Evolutionary conservation across 495 filamentous ascomycete genomes (phyloP).

Genomic region (Haplographium delicatum): DNA sequence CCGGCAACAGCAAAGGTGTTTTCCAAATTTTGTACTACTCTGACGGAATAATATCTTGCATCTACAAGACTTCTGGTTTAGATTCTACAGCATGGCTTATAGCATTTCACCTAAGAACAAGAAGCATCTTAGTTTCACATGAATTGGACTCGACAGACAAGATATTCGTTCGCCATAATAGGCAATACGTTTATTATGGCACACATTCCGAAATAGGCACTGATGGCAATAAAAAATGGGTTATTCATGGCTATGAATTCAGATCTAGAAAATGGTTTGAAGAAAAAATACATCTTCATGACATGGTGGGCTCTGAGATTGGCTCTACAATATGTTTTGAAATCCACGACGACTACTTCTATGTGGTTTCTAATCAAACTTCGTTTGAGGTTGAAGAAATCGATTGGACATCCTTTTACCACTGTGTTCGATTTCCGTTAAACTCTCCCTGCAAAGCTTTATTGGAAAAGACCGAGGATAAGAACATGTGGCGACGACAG

Average conservation of each 20-base stretch:
- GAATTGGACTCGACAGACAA: slow-evolving; percentile 43
- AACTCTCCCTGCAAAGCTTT: slow-evolving; percentile 28
- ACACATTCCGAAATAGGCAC: slow-evolving; percentile 47
- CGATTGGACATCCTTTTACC: slow-evolving; percentile 68
- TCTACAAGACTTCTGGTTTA: slow-evolving; percentile 36
- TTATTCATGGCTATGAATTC: slow-evolving; percentile 50
- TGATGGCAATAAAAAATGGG: slow-evolving; percentile 56
- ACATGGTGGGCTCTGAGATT: slow-evolving; percentile 58
- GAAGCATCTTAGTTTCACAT: slow-evolving; percentile 35
- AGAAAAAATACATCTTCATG: slow-evolving; percentile 40
- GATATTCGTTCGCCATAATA: slow-evolving; percentile 65
- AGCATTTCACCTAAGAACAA: slow-evolving; percentile 47
- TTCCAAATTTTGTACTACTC: slow-evolving; percentile 58
- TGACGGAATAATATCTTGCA: slow-evolving; percentile 55
- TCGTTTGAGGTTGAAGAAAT: slow-evolving; percentile 58
- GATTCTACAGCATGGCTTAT: slow-evolving; percentile 47
- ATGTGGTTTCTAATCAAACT: slow-evolving; percentile 64
- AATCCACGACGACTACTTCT: slow-evolving; percentile 63
- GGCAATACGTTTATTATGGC: slow-evolving; percentile 61
- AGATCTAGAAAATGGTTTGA: slow-evolving; percentile 27
- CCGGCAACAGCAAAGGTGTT: slow-evolving; percentile 32
- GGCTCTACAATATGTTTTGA: slow-evolving; percentile 68
- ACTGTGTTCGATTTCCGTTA: slow-evolving; percentile 58
- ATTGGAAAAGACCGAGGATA: slow-evolving; percentile 31
- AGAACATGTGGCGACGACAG: slow-evolving; percentile 58